Conservation (phyloP, 441 rosid species). For the Populus hybrid region DNA sequence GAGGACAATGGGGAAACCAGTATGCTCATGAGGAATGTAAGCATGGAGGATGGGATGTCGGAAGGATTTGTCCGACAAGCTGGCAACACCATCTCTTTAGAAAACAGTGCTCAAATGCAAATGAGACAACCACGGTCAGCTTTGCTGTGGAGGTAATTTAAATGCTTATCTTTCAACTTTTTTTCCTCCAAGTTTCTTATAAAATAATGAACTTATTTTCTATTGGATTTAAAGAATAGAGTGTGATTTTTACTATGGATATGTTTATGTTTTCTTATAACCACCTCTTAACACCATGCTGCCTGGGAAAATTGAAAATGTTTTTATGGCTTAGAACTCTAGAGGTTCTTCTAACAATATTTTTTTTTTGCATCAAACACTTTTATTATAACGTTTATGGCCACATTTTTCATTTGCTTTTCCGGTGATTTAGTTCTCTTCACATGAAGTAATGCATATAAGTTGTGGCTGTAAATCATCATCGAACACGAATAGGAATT, state of each 20-base stretch:
- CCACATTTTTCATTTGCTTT: neutral
- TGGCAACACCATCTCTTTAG: constrained; percentile 40
- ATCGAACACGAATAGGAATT: neutral
- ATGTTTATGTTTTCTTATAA: neutral
- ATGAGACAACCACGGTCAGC: constrained; percentile 82
- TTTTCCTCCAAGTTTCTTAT: neutral
- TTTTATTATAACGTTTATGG: neutral
- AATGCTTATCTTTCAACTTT: neutral
- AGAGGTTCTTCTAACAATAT: neutral
- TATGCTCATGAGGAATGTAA: constrained; percentile 67
- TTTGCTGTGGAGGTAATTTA: constrained; percentile 91
- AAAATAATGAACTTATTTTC: neutral
- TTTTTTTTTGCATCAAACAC: neutral
- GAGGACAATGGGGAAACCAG: constrained; percentile 87
- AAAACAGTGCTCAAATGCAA: constrained; percentile 56
- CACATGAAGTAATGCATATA: neutral
- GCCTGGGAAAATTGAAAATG: neutral
- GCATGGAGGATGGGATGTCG: constrained; percentile 45
- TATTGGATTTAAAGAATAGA: neutral
- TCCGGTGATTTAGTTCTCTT: neutral
- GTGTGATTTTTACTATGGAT: neutral
- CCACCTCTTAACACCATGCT: neutral
- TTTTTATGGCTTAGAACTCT: neutral
- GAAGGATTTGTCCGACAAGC: constrained; percentile 49
- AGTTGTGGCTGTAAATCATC: neutral